Percentiles rank a stretch among this genome's conserved stretches.
These are phyloP conservation scores for Trichoderma arundinaceum DNA, from an alignment of 2,329 filamentous ascomycete species.

Conservation along the genomic window DNA sequence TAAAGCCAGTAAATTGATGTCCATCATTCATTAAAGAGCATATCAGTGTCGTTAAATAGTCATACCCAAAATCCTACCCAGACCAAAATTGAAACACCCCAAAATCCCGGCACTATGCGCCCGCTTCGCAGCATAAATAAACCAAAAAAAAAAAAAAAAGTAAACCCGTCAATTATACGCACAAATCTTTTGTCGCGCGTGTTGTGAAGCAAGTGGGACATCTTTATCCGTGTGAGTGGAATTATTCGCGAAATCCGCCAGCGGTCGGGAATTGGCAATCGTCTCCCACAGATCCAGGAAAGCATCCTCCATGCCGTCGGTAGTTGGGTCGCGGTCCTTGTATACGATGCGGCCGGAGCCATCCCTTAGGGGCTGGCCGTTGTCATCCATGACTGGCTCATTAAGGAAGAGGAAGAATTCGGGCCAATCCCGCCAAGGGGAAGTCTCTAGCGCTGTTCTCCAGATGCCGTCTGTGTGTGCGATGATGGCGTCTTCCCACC, in stretches of 20 bases:
- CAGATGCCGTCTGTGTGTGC: constrained; percentile 39
- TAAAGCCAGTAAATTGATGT: neutral
- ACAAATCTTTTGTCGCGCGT: constrained; percentile 15
- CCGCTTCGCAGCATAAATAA: neutral
- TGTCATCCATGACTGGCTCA: constrained; percentile 32
- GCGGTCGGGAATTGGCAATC: constrained; percentile 35
- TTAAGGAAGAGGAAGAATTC: constrained; percentile 36
- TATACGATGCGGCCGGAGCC: constrained; percentile 29
- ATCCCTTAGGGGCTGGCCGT: constrained; percentile 21
- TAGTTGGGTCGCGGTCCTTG: constrained; percentile 27
- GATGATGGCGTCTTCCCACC: constrained; percentile 33
- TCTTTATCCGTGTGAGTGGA: constrained; percentile 25
- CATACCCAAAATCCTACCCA: neutral
- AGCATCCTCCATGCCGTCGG: constrained; percentile 35
- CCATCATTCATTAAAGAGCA: neutral
- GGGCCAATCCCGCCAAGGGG: constrained; percentile 41
- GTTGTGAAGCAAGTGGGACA: constrained; percentile 33
- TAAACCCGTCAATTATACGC: neutral
- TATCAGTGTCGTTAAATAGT: neutral
- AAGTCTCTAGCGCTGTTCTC: constrained; percentile 35
- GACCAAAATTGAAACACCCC: neutral
- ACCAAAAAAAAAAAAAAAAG: neutral
- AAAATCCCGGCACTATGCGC: neutral
- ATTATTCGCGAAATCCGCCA: constrained; percentile 34
- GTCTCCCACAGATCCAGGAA: constrained; percentile 39